Conservation (phyloP, 2,329 filamentous ascomycete genomes). For the Diaporthe amygdali region DNA sequence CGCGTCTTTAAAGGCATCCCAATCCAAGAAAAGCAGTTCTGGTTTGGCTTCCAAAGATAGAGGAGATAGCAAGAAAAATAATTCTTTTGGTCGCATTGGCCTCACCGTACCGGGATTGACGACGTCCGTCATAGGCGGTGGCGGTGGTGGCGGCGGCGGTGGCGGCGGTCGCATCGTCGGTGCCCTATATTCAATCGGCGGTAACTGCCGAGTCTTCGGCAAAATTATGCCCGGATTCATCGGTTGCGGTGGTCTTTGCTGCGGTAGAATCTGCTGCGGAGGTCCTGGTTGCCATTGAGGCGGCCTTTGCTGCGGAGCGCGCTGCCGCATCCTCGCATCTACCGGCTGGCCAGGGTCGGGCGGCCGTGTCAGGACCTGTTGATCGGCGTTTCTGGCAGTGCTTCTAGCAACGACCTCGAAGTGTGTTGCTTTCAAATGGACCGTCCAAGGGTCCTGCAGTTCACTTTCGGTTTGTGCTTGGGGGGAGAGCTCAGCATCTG, state of each 20-base stretch:
- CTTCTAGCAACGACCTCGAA: not conserved
- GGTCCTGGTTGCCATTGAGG: not conserved
- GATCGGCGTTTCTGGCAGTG: not conserved
- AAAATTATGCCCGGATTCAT: not conserved
- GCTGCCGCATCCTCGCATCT: not conserved
- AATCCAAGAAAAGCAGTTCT: not conserved
- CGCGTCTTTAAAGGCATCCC: not conserved
- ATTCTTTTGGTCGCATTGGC: not conserved
- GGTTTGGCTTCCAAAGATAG: not conserved
- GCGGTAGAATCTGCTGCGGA: not conserved
- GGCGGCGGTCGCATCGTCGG: not conserved
- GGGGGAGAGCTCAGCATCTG: not conserved
- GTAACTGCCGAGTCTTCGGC: not conserved
- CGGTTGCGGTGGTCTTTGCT: too few relatives aligned
- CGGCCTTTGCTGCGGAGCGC: rapidly evolving
- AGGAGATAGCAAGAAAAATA: not conserved
- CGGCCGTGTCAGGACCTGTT: not conserved
- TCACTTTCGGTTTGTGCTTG: not conserved
- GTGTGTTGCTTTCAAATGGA: not conserved
- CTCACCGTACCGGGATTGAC: rapidly evolving
- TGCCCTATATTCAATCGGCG: not conserved
- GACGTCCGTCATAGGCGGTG: not conserved
- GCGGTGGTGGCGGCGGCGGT: not conserved
- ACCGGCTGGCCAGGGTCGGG: not conserved
- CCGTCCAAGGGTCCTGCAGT: not conserved